Base-by-base conservation (phyloP, 1,139 yeast genomes). In the Taiozyma sp. region DNA sequence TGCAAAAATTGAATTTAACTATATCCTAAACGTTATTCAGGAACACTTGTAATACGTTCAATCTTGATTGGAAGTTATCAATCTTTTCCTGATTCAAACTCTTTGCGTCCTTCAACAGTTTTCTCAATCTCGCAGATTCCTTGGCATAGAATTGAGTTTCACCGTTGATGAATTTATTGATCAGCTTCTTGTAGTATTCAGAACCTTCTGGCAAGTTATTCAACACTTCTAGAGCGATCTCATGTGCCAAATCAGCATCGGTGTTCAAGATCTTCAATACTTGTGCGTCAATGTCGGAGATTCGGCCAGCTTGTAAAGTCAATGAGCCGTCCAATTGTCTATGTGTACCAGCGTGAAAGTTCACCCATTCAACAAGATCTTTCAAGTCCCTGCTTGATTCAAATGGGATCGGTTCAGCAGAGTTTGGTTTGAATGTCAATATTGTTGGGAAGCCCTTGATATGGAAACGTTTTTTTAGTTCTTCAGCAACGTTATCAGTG, bases 371-470 rank as follows among this genome's bases (percentile, higher is more conserved):
- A 19, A 81, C 72, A 43, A 88, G 67, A 21, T 66, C 68, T 2
- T 67, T 69, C 34, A 80, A 54, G 13, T 67, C 64, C 49, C 82
- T 71, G 16, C 70, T 73, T 2, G 55, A 47, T 19, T 50, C 49
- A 43, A 59, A 60, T 35, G 53, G 54, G 19, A 58, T 51, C 24
- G 49, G 49, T 16, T 53, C 43, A 65, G 84, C 74, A 66, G 81
- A 80, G 62, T 91, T 93, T 57, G 97, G 97, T 64, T 96, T 96
- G 77, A 83, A 95, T 56, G 90, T 77, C 67, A 88, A 76, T 61
- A 93, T 77, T 50, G 98, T 90, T 70, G 99, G 99, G 81, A 87
- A 95, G 52, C 97, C 98, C 62, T 78, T 75, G 61, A 93, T 85
- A 46, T 78, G 80, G 68, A 39, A 62, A 42, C 50, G 54, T 30